Evolutionary conservation across 1,284 basidiomycete genomes (phyloP), one percentile per base, ranked within the genome.

Genomic region (Microbotryum lychnidis-dioicae): DNA sequence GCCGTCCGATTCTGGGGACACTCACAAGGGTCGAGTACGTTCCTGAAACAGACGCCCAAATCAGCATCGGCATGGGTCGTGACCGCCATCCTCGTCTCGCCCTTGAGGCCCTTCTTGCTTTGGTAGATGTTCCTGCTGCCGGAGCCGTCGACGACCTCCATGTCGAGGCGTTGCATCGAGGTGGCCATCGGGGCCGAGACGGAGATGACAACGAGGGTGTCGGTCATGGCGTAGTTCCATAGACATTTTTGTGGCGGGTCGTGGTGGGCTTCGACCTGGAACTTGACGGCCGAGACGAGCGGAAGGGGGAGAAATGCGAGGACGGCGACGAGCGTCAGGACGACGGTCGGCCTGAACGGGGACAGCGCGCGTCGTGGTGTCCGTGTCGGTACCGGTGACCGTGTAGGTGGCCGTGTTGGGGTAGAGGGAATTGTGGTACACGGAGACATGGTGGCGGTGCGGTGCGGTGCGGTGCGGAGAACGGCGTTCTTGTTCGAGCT

Each of bases 1-100:
- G 27, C 50, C 33, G 10, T 31, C 33, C 27, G 27, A 45, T 21
- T 14, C 18, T 10, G 9, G 51, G 56, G 49, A 27, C n/a, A 82
- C 86, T 69, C 69, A 91, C 89, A 80, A 59, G 81, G 77, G 54
- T 86, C 83, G 57, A 91, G 73, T 55, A 81, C 79, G 74, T 97
- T 97, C 74, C 80, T 87, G 74, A 98, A 84, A 78, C 94, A 98
- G 2, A 97, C 91, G 1, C 94, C 94, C 7, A 98, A 84, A 73
- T 98, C 92, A 3, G 90, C 92, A 56, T 93, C 88, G 37, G 85
- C 83, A 76, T 97, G 94, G 16, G 92, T 87, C 20, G 94, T 98
- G 70, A 98, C 83, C 6, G 94, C 96, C 65, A 97, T 80, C 67
- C 94, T 81, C 21, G 92, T 91, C 80, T 98, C 94, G 10, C 84